Evolutionary conservation across 148 eudicot species (phyloP).

Genomic region (Polygonum aviculare): DNA sequence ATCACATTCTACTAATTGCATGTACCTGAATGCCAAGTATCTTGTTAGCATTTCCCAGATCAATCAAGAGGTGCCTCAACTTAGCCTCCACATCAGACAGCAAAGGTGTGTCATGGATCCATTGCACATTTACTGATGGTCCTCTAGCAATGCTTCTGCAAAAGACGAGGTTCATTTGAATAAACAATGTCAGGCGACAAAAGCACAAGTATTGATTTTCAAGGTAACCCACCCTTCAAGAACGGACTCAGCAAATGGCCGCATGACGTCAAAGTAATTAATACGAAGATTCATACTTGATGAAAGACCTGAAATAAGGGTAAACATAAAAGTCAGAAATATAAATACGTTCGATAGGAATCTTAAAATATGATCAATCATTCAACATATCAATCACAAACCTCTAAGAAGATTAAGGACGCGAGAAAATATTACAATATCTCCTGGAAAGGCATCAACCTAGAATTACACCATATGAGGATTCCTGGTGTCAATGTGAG

Average conservation of each 20-base stretch:
- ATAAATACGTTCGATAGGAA: neutral
- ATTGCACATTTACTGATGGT: slow-evolving; percentile 50
- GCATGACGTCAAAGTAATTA: slow-evolving; percentile 78
- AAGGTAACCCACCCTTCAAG: slow-evolving; percentile 54
- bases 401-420: slow-evolving; percentile 98
- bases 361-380: neutral
- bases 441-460: slow-evolving; percentile 99
- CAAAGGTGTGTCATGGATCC: slow-evolving; percentile 71
- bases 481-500: slow-evolving; percentile 3
- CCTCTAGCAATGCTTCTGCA: slow-evolving; percentile 66
- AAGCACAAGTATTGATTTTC: neutral
- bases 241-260: slow-evolving; percentile 99
- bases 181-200: slow-evolving; percentile 11
- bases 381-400: slow-evolving; percentile 13
- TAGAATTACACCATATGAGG: slow-evolving; percentile 25
- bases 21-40: slow-evolving; percentile 94
- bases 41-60: slow-evolving; percentile 71
- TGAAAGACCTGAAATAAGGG: slow-evolving; percentile 69
- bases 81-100: slow-evolving; percentile 79
- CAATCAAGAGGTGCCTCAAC: slow-evolving; percentile 65
- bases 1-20: neutral
- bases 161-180: slow-evolving; percentile 18
- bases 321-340: slow-evolving; percentile 3
- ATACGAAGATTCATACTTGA: slow-evolving; percentile 75
- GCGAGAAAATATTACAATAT: slow-evolving; percentile 81